Evolutionary conservation across 495 filamentous ascomycete genomes (phyloP).

Genomic region (Aspergillus funiculosus): DNA sequence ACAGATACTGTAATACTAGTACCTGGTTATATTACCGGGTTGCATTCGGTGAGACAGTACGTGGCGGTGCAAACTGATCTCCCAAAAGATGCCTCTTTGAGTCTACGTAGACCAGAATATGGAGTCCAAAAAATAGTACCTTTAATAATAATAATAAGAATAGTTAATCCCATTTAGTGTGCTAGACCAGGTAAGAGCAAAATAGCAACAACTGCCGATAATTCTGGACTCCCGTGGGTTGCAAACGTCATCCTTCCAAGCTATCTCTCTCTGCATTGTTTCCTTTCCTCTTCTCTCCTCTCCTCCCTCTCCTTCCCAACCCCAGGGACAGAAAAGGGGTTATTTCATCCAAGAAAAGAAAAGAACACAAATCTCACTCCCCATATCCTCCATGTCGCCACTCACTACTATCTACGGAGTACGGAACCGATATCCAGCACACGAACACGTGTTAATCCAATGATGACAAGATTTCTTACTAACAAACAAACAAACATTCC

Average conservation of each 20-base stretch:
- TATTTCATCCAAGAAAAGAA: too few relatives aligned
- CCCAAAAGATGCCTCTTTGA: too few relatives aligned
- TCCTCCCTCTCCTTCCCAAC: too few relatives aligned
- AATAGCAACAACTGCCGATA: too few relatives aligned
- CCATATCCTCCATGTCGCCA: too few relatives aligned
- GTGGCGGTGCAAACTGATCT: conserved; percentile 17
- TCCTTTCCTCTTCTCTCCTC: neutral
- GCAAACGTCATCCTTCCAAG: conserved; percentile 5
- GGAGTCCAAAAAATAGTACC: neutral
- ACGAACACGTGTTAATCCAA: neutral
- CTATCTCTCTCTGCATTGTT: neutral
- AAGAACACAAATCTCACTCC: too few relatives aligned
- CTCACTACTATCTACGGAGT: too few relatives aligned
- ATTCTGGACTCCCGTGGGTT: neutral
- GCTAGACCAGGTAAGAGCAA: too few relatives aligned
- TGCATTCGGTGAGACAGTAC: conserved; percentile 2
- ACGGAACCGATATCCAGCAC: too few relatives aligned
- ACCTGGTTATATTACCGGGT: neutral
- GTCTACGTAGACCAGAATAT: neutral
- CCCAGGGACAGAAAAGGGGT: too few relatives aligned
- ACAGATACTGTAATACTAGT: too few relatives aligned
- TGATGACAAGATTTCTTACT: neutral
- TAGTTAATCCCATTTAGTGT: too few relatives aligned
- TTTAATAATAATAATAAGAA: neutral
- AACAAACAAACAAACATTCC: neutral